A percentile compares a stretch with the other conserved stretches of the same genome.
Evolutionary conservation across 257 asterid species (phyloP).

Genomic region (Eustoma russellianum): DNA sequence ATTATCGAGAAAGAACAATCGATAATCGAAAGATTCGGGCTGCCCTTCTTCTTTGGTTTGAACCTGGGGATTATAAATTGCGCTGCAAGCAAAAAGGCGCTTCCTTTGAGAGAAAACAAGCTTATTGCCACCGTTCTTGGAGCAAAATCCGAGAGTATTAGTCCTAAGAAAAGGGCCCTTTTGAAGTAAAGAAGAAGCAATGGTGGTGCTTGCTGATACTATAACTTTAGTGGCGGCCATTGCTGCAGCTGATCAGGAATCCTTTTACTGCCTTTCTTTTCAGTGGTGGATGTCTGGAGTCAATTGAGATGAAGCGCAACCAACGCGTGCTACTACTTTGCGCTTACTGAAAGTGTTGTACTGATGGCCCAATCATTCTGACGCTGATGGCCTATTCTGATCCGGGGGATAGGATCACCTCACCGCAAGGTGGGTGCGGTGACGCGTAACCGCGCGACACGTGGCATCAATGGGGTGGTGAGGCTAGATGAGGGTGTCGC

Average conservation of each 20-base stretch:
- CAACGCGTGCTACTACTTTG: background rate
- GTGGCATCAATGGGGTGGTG: too few species aligned
- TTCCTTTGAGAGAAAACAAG: constrained; percentile 29
- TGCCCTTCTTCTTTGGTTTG: constrained; percentile 71
- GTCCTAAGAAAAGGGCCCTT: constrained; percentile 29
- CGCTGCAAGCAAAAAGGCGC: constrained; percentile 62
- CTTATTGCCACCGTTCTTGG: constrained; percentile 19
- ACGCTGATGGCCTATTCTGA: too few species aligned
- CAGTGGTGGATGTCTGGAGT: background rate
- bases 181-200: constrained; percentile 40
- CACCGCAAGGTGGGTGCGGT: too few species aligned
- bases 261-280: too few species aligned
- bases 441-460: too few species aligned
- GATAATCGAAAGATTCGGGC: constrained; percentile 86
- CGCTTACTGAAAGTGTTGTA: too few species aligned
- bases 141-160: constrained; percentile 30
- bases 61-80: constrained; percentile 67
- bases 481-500: too few species aligned
- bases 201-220: constrained; percentile 42
- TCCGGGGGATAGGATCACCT: too few species aligned
- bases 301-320: background rate
- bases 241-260: constrained; percentile 2
- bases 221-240: constrained; percentile 77
- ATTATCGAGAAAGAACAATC: constrained; percentile 69
- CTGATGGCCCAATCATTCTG: too few species aligned